A percentile compares a stretch with the other conserved stretches of the same genome.
phyloP scores from a whole-genome alignment of 768 basidiomycete genomes.

The Gyrodon lividus region DNA sequence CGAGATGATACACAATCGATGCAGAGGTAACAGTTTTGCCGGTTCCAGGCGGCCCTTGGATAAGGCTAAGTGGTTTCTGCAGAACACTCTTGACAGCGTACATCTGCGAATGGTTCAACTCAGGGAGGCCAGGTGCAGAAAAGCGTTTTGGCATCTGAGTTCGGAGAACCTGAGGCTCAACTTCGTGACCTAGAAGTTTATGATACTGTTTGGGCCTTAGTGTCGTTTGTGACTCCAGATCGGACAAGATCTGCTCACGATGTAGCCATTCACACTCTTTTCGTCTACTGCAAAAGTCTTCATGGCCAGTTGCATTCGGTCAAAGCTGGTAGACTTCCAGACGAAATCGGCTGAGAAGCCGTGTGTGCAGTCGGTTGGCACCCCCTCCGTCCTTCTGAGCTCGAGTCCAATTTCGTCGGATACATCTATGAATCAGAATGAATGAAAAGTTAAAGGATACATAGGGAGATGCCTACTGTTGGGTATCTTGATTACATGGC shows the following conservation, averaged over 20 bases:
- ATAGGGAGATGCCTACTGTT: conserved; percentile 66
- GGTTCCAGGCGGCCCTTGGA: conserved; percentile 98
- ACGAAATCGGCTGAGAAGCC: conserved; percentile 98
- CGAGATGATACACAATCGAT: conserved; percentile 96
- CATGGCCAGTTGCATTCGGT: conserved; percentile 99
- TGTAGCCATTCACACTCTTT: conserved; percentile 98
- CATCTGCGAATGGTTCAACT: conserved; percentile 99
- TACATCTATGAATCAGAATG: conserved; percentile 60
- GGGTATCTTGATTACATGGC: conserved; percentile 98
- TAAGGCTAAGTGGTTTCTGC: conserved; percentile 95
- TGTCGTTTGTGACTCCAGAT: not conserved
- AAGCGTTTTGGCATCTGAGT: conserved; percentile 97
- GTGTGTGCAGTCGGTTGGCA: conserved; percentile 90
- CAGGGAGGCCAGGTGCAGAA: conserved; percentile 95
- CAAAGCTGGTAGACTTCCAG: conserved; percentile 99
- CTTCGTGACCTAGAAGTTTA: conserved; percentile 96
- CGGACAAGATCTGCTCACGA: conserved; percentile 53
- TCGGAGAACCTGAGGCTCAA: conserved; percentile 88
- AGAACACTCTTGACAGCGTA: conserved; percentile 98
- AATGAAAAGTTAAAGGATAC: not conserved
- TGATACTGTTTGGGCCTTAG: conserved; percentile 69
- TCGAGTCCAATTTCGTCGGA: conserved; percentile 98
- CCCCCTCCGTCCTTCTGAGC: conserved; percentile 84
- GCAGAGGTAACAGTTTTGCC: conserved; percentile 99
- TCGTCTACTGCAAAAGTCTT: conserved; percentile 99